Base-by-base conservation (phyloP, 139 green algal genomes). In the Limnomonas spitsbergensis region DNA sequence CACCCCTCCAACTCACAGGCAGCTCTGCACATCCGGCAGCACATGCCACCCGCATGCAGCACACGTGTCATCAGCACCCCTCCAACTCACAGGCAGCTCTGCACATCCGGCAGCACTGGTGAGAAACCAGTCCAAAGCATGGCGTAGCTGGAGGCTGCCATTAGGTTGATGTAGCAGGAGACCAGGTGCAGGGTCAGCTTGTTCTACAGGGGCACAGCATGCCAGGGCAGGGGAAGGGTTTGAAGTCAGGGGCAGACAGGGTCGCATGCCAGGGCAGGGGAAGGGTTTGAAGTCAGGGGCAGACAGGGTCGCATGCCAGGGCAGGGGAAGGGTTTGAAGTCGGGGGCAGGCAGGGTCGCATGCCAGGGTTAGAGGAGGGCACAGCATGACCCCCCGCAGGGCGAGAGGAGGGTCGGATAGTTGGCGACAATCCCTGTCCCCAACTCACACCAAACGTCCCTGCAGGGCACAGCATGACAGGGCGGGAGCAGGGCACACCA, bases 81-180 rank as follows among this genome's bases (percentile, higher is more conserved):
- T n/a, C n/a, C 42, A 54, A 66, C 78, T 75, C 70, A 82, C 80
- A 85, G 70, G 76, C 80, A 85, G 53, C 68, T 76, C 36, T 66
- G 6, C 54, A 85, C 76, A 37, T 85, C 80, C 27, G 69, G 69
- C 26, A 81, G 53, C 36, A 85, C 81, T 31, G 80, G 75, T 7
- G 68, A 79, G 56, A 85, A 85, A 9, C 80, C 80, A 1, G 80
- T 80, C 80, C 80, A 85, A 36, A 85, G 76, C 80, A 85, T 79
- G 2, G 39, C 34, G 80, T 85, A 85, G 52, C 47, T 76, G 39
- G 40, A 72, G 38, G 80, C 69, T 32, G 80, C 75, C 35, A 85
- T 53, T 24, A 78, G 38, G 69, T 81, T 85, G 38, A 85, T 85
- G 53, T 85, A 85, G 80, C 80, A 85, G 53, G 40, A 73, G 4